Conservation (phyloP, 169 alveolate species). For the Eimeria necatrix region DNA sequence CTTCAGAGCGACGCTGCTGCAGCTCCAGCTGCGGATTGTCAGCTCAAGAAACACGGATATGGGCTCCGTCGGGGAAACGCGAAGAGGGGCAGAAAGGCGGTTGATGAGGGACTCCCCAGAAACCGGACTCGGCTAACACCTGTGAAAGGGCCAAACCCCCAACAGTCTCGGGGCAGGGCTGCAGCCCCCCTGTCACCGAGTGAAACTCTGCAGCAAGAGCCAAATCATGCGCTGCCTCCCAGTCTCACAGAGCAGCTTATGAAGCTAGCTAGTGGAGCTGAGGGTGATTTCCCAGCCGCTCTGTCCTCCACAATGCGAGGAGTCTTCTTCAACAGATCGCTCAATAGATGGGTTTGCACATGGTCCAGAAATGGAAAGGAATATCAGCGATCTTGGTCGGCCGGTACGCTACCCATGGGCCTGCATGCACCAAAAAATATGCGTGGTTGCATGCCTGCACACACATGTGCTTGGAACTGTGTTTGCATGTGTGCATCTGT, state of each 20-base stretch:
- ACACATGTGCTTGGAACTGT: no score
- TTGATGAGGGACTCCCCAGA: background rate
- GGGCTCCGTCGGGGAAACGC: background rate
- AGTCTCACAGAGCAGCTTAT: background rate
- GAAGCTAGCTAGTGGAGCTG: conserved; percentile 1
- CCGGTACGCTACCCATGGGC: conserved; percentile 21
- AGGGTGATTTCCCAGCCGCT: conserved; percentile 38
- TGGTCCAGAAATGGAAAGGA: conserved; percentile 76
- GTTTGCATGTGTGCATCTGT: no score
- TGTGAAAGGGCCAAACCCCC: background rate
- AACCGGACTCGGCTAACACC: background rate
- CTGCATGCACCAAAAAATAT: background rate
- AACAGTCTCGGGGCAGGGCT: background rate
- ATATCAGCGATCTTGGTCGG: conserved; percentile 75
- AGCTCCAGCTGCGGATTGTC: background rate
- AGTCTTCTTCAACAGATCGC: conserved; percentile 73
- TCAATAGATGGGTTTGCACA: conserved; percentile 75
- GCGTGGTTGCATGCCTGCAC: no score
- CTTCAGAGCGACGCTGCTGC: background rate
- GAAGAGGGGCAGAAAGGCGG: background rate
- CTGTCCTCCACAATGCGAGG: conserved; percentile 72
- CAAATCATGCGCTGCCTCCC: background rate
- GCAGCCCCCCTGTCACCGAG: conserved; percentile 11
- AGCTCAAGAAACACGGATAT: conserved; percentile 24
- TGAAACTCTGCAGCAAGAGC: conserved; percentile 15